Base-by-base conservation (phyloP, 208 protist genomes). In the Trypanosoma cruzi region DNA sequence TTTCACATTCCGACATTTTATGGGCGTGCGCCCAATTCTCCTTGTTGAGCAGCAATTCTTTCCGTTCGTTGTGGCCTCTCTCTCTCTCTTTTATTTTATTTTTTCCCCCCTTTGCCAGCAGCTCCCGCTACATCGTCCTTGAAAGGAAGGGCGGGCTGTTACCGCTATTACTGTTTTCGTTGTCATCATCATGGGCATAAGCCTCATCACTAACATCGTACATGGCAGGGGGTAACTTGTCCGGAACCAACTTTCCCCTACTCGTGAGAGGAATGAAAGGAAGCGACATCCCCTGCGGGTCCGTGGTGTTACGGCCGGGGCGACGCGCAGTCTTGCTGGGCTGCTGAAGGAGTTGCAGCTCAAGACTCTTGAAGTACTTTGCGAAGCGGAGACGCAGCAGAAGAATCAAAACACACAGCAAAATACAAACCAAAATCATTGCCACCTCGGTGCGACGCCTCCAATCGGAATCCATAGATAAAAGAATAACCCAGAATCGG, bases 321-420 rank as follows among this genome's bases (percentile, higher is more conserved):
- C 4, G 10, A 18, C 5, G 29, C 4, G 26, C 53, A 34, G 53
- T 16, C 4, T 10, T 26, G 20, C 8, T 34, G 22, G 4, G 31
- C 6, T 46, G 13, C 53, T 48, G 52, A 36, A 14, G 5, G 22
- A 26, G 28, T 14, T 48, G 26, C 31, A 54, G 37, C 11, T 70
- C 59, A 49, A 77, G 37, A 26, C 31, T 50, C 3, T 36, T 8
- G 26, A 53, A 71, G 29, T 80, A 80, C 22, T 80, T 75, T 42
- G 28, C 18, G 57, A 71, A 80, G 0, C 52, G 48, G 22, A 58
- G 11, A 13, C 48, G 52, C 14, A 80, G 29, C 60, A 71, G 20
- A 29, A 53, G 29, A 24, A 68, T 46, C 26, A 75, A 42, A 7
- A 64, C 14, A n/a, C 26, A 62, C 29, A 80, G 49, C 34, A 4